These are phyloP conservation scores for Candida frijolesensis DNA, from an alignment of 1,139 yeast genomes.

Conservation along the genomic window DNA sequence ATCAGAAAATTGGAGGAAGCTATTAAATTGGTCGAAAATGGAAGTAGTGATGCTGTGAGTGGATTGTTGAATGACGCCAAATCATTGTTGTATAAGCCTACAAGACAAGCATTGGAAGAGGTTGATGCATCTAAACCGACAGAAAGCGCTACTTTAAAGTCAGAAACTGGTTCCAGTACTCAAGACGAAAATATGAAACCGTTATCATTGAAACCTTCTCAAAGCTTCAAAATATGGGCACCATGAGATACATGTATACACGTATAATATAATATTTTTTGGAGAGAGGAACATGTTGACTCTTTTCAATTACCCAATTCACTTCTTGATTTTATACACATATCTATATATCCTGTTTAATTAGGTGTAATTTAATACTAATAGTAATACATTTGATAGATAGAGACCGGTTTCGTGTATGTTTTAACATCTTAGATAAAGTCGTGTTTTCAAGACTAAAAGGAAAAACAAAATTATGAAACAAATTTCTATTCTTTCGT, in stretches of 20 bases:
- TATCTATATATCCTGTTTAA: background rate
- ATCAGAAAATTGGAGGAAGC: slow-evolving; percentile 52
- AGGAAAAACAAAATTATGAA: background rate
- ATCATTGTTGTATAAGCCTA: slow-evolving; percentile 54
- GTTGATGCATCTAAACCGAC: slow-evolving; percentile 14
- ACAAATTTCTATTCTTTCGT: background rate
- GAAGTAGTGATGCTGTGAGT: slow-evolving; percentile 20
- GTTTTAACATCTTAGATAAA: background rate
- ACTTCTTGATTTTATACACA: background rate
- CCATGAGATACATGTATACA: slow-evolving; percentile 25
- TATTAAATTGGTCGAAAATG: slow-evolving; percentile 33
- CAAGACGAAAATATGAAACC: slow-evolving; percentile 57
- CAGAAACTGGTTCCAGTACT: slow-evolving; percentile 8
- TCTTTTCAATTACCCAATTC: background rate
- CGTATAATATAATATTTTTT: background rate
- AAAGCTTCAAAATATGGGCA: slow-evolving; percentile 87
- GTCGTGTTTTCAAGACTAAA: background rate
- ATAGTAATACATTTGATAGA: background rate
- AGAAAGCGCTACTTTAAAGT: slow-evolving; percentile 10
- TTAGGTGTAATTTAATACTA: slow-evolving; percentile 1
- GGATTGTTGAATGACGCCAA: slow-evolving; percentile 48
- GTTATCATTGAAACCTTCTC: slow-evolving; percentile 79
- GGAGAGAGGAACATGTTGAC: background rate
- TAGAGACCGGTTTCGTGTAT: background rate
- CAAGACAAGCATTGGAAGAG: slow-evolving; percentile 30